Base-by-base conservation (phyloP, 1,284 basidiomycete species). In the Waitea zeae region DNA sequence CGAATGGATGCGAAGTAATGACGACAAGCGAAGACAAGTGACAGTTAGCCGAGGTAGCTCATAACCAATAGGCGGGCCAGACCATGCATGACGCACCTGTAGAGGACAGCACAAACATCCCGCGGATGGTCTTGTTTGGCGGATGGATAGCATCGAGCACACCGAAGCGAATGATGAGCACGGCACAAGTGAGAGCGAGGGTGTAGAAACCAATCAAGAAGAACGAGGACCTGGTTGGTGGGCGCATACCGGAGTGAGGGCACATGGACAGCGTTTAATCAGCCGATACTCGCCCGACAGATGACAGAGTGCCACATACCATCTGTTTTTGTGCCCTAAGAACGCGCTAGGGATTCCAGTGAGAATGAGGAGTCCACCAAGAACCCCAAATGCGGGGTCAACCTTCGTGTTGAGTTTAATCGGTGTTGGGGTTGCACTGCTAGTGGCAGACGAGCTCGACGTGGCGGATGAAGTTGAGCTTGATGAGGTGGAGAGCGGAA, bases 131-230 rank as follows among this genome's bases (percentile, higher is more conserved):
- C 38, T 63, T 64, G 31, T 53, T 70, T 1, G 92, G 92, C 0
- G 84, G 75, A 42, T 86, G 79, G 43, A 92, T 62, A 15, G 86
- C 78, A 3, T 74, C 69, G 28, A 84, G 54, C 36, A 90, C 73
- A 30, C 90, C 92, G 49, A 92, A 92, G 44, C 81, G 79, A 51
- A 92, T 64, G 47, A 96, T 88, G 49, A 96, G 70, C 42, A 87
- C 77, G 46, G 88, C 64, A 49, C 84, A 86, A 48, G 84, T 74
- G 40, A 95, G 69, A 11, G 87, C 71, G 34, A 89, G 62, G 31
- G 83, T 72, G 57, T 93, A 96, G 53, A 87, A 89, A 31, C 89
- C 84, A 42, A 83, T 78, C 46, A 93, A 64, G 51, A 92, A 92
- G 59, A 90, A 79, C 5, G 87, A 88, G n/a, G 86, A 81, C 80